Base-by-base conservation (phyloP, 805 yeast species). In the Saccharomycopsis fermentans region DNA sequence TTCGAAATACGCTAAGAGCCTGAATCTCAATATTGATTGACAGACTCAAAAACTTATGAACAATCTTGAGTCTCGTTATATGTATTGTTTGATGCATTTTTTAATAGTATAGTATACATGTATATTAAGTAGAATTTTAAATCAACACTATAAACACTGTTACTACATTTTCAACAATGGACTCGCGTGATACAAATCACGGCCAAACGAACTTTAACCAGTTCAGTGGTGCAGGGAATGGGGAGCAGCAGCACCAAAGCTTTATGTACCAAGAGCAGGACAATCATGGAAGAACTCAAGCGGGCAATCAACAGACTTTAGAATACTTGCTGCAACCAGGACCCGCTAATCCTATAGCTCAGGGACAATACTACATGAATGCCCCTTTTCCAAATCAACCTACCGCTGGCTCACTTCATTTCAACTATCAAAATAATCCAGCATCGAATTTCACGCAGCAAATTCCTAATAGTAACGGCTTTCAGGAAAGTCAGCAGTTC, bases 211-310 rank as follows among this genome's bases (percentile, higher is more conserved):
- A 43, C 50, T 21, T 43, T 19, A 43, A 4, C 16, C 24, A 43
- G 50, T 21, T 26, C 12, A 43, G 29, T 51, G 54, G 39, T 51
- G 54, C 36, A n/a, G 21, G 27, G 16, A 37, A 39, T 27, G 11
- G 54, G 17, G 29, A 55, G 17, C 52, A 50, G 27, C 35, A 55
- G 43, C 50, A 37, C 9, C 48, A 55, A 55, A 17, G 32, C 27
- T 34, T 48, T 29, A 26, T 21, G 39, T 43, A 55, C 17, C 48
- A 55, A 16, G 26, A 48, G 16, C 35, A 50, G 34, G 37, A 36
- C 40, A 32, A 24, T 24, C 21, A 32, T 52, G 26, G 40, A 19
- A 11, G 16, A 27, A n/a, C 17, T 9, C 55, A 52, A 6, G 39
- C 11, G 11, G 48, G 37, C 36, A 39, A 26, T 19, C 58, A 56